Conservation (phyloP, 495 filamentous ascomycete genomes). For the Stereocaulon alpinum region DNA sequence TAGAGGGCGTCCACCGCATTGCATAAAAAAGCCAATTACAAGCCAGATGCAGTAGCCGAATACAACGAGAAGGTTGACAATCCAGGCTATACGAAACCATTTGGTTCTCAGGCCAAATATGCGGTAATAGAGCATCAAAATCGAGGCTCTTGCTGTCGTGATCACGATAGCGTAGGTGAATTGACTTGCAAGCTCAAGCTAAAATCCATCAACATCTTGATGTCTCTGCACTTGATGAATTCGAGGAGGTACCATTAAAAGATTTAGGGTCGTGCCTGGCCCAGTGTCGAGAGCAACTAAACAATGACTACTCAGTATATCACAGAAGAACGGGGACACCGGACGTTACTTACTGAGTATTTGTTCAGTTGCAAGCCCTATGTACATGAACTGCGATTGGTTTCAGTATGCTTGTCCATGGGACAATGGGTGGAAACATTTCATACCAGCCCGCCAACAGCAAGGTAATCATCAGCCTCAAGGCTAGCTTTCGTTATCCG, state of each 20-base stretch:
- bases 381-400: background rate
- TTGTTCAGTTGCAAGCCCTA: slow-evolving; percentile 6
- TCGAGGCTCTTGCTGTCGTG: slow-evolving; percentile 13
- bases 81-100: slow-evolving; percentile 16
- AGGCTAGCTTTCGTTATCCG: slow-evolving; percentile 6
- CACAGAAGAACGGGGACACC: too few species aligned
- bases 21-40: background rate
- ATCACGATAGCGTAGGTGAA: slow-evolving; percentile 11
- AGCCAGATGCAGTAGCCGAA: slow-evolving; percentile 1
- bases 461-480: slow-evolving; percentile 13
- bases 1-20: slow-evolving; percentile 1
- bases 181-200: slow-evolving; percentile 8
- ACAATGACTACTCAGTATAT: too few species aligned
- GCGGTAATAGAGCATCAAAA: slow-evolving; percentile 20
- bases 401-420: background rate
- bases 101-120: slow-evolving; percentile 13
- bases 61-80: background rate
- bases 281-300: too few species aligned
- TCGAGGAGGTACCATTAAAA: too few species aligned
- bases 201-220: background rate
- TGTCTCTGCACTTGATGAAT: too few species aligned
- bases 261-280: too few species aligned
- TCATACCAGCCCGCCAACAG: slow-evolving; percentile 4
- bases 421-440: background rate
- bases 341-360: slow-evolving; percentile 2